A percentile compares a stretch with the other conserved stretches of the same genome.
phyloP scores from a whole-genome alignment of 805 yeast species.

The Saturnispora zaruensis region DNA sequence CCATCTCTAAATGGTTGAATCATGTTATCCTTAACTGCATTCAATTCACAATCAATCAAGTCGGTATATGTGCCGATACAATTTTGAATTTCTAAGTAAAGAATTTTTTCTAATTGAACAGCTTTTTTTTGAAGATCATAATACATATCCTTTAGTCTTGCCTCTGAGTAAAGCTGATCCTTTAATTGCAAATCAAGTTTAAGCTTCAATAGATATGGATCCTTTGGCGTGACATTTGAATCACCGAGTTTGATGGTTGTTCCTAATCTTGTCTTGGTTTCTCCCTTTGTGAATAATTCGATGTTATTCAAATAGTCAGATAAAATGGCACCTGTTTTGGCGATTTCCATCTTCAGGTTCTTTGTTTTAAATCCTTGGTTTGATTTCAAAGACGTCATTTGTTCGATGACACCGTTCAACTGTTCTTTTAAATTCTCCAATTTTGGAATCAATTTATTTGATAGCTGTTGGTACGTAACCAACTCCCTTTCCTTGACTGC shows the following conservation, averaged over 20 bases:
- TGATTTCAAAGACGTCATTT: constrained; percentile 42
- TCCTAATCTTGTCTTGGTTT: constrained; percentile 27
- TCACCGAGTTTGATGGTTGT: constrained; percentile 19
- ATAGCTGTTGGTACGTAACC: constrained; percentile 44
- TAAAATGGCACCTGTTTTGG: constrained; percentile 51
- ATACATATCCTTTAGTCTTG: constrained; percentile 56
- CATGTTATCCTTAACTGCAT: constrained; percentile 39
- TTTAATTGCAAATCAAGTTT: constrained; percentile 59
- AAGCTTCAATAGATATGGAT: constrained; percentile 56
- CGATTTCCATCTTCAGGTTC: constrained; percentile 50
- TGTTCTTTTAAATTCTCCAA: constrained; percentile 48
- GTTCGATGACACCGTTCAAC: constrained; percentile 44
- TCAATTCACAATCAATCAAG: constrained; percentile 43
- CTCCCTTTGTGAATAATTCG: constrained; percentile 33
- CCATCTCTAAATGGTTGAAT: constrained; percentile 46
- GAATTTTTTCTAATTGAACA: constrained; percentile 53
- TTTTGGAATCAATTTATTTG: constrained; percentile 42
- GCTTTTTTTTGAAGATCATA: constrained; percentile 58
- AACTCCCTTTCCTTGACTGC: constrained; percentile 35
- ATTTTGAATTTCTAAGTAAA: constrained; percentile 53
- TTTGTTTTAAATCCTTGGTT: constrained; percentile 47
- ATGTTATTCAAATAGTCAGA: constrained; percentile 39
- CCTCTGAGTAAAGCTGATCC: constrained; percentile 55
- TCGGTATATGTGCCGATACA: constrained; percentile 44
- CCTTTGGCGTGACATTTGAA: constrained; percentile 28